Conservation (phyloP, 441 rosid species). For the Corymbia calophylla region DNA sequence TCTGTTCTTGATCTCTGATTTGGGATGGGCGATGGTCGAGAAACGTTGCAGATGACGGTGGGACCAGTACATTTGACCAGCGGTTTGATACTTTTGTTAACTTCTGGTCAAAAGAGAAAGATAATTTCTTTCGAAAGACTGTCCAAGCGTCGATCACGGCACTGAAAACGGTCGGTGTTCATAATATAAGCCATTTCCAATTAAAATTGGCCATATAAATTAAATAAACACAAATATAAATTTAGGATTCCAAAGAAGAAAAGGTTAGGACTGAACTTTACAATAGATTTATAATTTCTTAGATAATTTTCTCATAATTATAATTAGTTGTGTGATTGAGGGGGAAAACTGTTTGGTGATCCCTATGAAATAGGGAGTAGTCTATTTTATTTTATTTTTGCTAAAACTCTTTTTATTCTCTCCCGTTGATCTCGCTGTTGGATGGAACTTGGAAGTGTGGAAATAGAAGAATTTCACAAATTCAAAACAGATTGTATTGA, state of each 20-base stretch:
- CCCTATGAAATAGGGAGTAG: background rate
- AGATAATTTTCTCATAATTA: background rate
- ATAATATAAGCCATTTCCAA: too few relatives aligned
- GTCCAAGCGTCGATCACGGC: background rate
- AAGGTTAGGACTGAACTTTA: too few relatives aligned
- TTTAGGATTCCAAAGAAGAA: too few relatives aligned
- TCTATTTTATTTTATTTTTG: background rate
- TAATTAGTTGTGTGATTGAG: background rate
- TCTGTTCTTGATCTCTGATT: background rate
- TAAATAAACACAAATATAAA: too few relatives aligned
- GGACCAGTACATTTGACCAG: background rate
- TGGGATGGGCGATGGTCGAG: background rate
- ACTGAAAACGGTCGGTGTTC: too few relatives aligned
- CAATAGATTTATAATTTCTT: fast-evolving
- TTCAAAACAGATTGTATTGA: background rate
- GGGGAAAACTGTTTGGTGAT: background rate
- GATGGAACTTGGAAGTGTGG: background rate
- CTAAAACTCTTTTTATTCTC: fast-evolving
- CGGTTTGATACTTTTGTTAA: background rate
- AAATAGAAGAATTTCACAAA: background rate
- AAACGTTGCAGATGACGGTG: background rate
- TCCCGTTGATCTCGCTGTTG: background rate
- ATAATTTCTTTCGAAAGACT: fast-evolving
- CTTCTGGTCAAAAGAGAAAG: background rate
- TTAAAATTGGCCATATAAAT: fast-evolving